Percentiles rank a stretch among this genome's conserved stretches.
These are phyloP conservation scores for Kurtzmaniella quercitrusa DNA, from an alignment of 1,139 yeast genomes.

Conservation along the genomic window DNA sequence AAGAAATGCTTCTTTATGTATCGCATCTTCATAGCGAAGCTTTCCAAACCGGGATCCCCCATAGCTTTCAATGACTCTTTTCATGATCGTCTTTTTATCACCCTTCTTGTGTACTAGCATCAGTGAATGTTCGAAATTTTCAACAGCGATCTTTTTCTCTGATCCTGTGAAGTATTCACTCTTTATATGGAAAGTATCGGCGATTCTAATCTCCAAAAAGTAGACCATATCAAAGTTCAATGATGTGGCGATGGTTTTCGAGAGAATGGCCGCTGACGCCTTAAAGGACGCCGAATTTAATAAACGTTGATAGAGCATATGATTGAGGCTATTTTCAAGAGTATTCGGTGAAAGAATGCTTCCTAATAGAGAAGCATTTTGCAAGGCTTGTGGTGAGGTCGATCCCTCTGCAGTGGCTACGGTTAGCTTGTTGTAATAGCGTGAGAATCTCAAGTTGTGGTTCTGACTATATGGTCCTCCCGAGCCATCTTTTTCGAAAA, in stretches of 20 bases:
- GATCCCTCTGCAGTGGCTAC: background rate
- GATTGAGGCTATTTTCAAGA: slow-evolving; percentile 10
- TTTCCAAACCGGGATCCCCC: slow-evolving; percentile 26
- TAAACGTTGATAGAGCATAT: slow-evolving; percentile 36
- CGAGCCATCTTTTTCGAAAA: slow-evolving; percentile 59
- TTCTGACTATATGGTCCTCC: slow-evolving; percentile 54
- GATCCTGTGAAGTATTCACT: slow-evolving; percentile 37
- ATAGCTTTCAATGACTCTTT: slow-evolving; percentile 46
- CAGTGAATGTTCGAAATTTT: slow-evolving; percentile 34
- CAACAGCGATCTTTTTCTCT: slow-evolving; percentile 39
- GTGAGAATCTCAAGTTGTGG: slow-evolving; percentile 38
- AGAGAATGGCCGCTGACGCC: slow-evolving; percentile 37
- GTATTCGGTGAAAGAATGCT: background rate
- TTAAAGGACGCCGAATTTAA: slow-evolving; percentile 38
- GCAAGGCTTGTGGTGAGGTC: slow-evolving; percentile 9
- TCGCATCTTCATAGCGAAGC: slow-evolving; percentile 35
- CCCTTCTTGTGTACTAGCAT: slow-evolving; percentile 28
- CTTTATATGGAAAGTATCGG: slow-evolving; percentile 40
- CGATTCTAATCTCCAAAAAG: slow-evolving; percentile 52
- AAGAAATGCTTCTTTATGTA: slow-evolving; percentile 47
- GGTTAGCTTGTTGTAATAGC: slow-evolving; percentile 14
- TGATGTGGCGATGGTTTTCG: slow-evolving; percentile 35
- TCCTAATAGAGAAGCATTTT: background rate
- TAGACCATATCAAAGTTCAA: slow-evolving; percentile 48
- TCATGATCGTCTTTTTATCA: slow-evolving; percentile 28